phyloP scores from a whole-genome alignment of 2,329 filamentous ascomycete genomes.

The Fusarium mexicanum region DNA sequence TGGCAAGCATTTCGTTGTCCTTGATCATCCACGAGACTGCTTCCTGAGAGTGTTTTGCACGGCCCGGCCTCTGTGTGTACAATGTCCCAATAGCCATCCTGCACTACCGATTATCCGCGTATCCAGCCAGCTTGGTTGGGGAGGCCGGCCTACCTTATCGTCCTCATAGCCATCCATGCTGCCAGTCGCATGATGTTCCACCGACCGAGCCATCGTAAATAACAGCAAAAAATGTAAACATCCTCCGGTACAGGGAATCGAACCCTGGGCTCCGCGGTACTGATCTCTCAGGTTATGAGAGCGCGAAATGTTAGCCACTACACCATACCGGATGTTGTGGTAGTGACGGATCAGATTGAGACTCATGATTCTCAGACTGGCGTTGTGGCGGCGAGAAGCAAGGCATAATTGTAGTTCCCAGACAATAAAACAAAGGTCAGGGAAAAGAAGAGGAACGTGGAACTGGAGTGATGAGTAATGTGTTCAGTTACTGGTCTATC shows the following conservation, averaged over 20 bases:
- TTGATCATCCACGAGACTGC: background rate
- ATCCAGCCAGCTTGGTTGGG: background rate
- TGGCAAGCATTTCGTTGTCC: background rate
- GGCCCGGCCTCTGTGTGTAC: no score
- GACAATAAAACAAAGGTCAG: background rate
- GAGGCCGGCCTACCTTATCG: no score
- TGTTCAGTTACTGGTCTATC: background rate
- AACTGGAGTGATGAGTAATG: background rate
- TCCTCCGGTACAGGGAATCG: conserved; percentile 44
- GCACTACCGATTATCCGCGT: background rate
- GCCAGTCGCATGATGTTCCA: no score
- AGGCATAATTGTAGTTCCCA: background rate
- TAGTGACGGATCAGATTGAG: accelerated
- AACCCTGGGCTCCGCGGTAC: conserved; percentile 42
- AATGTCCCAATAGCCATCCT: background rate
- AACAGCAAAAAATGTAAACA: no score
- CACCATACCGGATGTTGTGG: conserved; percentile 43
- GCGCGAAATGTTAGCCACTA: conserved; percentile 49
- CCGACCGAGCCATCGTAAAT: background rate
- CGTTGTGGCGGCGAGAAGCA: background rate
- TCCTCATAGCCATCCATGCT: background rate
- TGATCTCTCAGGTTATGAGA: conserved; percentile 43
- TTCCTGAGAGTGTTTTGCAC: background rate
- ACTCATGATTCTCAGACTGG: background rate
- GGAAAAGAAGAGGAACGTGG: no score